Evolutionary conservation across 2,329 filamentous ascomycete genomes (phyloP), one percentile per base, ranked within the genome.

Genomic region (Diaporthe nobilis): DNA sequence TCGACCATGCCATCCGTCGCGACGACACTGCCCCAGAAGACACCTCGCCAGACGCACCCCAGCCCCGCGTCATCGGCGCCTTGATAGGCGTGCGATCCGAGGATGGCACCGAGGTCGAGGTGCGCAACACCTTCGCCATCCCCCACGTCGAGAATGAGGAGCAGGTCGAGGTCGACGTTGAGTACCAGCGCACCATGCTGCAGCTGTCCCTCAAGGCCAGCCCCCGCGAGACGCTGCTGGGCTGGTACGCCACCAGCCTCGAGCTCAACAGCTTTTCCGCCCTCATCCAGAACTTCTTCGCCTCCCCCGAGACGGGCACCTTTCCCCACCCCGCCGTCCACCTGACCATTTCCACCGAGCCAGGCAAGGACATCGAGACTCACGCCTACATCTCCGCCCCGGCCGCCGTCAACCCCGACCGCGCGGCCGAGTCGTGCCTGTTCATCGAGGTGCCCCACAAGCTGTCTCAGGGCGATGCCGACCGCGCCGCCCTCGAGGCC

Each of bases 171-270:
- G 97, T 99, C 79, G 97, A 99, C 85, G 98, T 99, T 90, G 97
- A 99, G 87, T 99, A 98, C 87, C 97, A 99, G 88, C 98, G 98
- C 91, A 96, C 96, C 86, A 99, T 99, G 97, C 93, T 98, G 75
- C 94, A 94, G 76, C 89, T 99, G 81, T 96, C 98, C 85, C 92
- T 98, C 80, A 96, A 96, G 87, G 96, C 96, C 75, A 94, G 95
- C 85, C 97, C 97, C 70, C 95, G 95, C 86, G 97, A 99, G 87
- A 92, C 95, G 73, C 91, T 99, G 76, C 94, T 99, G 77, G 97
- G 97, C 82, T 99, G 97, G 97, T 99, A 99, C 88, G 98, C 97
- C 78, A 99, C 97, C 68, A 96, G 94, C 83, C 93, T 95, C 85
- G 96, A 98, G 87, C 92, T 99, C 83, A 98, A 99, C 92, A 98